Evolutionary conservation across 139 green algal species (phyloP).

Genomic region (Limnomonas spitsbergensis): DNA sequence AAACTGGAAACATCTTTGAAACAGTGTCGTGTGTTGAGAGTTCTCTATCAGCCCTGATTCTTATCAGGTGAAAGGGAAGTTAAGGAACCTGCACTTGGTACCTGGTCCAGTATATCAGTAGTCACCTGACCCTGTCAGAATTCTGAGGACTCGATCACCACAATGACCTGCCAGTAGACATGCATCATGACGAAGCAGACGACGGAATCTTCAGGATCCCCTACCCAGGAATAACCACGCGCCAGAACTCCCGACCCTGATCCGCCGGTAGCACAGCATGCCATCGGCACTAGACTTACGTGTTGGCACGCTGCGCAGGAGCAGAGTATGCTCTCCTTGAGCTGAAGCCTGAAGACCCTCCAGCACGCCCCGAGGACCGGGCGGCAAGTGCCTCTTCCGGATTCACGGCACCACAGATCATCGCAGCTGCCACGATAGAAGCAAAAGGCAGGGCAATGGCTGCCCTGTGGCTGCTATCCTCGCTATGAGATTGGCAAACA

Average conservation of each 20-base stretch:
- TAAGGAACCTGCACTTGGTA: not conserved
- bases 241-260: too few relatives aligned
- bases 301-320: not conserved
- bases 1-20: too few relatives aligned
- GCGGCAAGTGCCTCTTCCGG: conserved; percentile 36
- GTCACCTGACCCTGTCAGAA: not conserved
- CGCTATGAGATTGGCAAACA: not conserved
- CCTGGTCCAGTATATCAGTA: not conserved
- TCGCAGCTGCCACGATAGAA: conserved; percentile 28
- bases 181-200: too few relatives aligned
- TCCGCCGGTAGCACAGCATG: too few relatives aligned
- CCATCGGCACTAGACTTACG: too few relatives aligned
- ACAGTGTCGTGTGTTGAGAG: not conserved
- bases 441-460: conserved; percentile 26
- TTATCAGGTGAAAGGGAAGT: not conserved
- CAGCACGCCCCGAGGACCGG: conserved; percentile 26
- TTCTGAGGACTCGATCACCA: not conserved
- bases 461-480: not conserved
- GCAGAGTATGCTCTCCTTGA: conserved; percentile 1
- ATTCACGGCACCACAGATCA: conserved; percentile 25
- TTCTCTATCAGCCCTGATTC: not conserved
- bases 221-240: too few relatives aligned
- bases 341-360: conserved; percentile 31
- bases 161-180: not conserved
- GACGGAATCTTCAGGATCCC: too few relatives aligned